Evolutionary conservation across 2,329 filamentous ascomycete genomes (phyloP).

Genomic region (Xylaria sp.): DNA sequence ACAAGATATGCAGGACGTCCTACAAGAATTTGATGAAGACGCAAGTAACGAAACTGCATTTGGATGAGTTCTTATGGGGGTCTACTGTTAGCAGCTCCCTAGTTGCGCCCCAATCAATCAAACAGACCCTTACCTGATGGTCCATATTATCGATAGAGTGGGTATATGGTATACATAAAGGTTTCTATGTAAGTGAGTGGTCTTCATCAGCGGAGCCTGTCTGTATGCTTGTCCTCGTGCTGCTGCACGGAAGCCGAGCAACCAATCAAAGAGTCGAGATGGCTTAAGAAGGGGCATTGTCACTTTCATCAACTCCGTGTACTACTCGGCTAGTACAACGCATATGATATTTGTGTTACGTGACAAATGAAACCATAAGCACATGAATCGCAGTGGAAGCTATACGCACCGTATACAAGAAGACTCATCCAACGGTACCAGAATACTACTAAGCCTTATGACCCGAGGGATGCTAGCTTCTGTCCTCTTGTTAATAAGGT

Average conservation of each 20-base stretch:
- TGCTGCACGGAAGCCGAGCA: neutral
- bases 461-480: neutral
- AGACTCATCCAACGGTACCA: neutral
- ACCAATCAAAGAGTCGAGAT: neutral
- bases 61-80: neutral
- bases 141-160: neutral
- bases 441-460: neutral
- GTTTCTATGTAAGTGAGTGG: neutral
- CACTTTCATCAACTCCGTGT: neutral
- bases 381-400: neutral
- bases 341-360: conserved; percentile 1
- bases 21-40: conserved; percentile 51
- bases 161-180: conserved; percentile 5
- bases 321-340: conserved; percentile 2
- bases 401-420: neutral
- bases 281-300: neutral
- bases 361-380: neutral
- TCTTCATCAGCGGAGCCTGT: neutral
- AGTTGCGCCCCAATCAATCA: neutral
- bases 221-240: neutral
- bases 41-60: conserved; percentile 17
- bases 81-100: neutral
- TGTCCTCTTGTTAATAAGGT: neutral
- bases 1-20: conserved; percentile 63
- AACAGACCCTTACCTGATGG: neutral